Percentiles rank a stretch among this genome's conserved stretches.
These are phyloP conservation scores for Syncephalastrum contaminatum DNA, from an alignment of 371 early-diverging fungal genomes.

Conservation along the genomic window DNA sequence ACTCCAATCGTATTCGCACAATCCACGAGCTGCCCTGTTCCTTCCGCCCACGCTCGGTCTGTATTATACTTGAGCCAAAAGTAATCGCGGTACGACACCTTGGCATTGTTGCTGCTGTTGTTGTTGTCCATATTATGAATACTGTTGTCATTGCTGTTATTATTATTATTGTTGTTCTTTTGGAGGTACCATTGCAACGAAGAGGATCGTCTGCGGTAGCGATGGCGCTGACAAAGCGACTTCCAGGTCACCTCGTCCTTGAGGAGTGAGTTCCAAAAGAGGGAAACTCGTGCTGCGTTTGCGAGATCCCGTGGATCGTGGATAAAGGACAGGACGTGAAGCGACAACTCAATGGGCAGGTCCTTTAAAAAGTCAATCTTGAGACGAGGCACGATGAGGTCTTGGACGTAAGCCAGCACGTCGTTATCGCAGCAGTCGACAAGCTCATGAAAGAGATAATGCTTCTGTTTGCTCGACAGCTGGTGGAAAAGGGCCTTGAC, in stretches of 20 bases:
- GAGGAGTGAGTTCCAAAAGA: conserved; percentile 72
- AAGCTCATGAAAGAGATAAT: conserved; percentile 41
- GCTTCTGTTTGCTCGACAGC: conserved; percentile 32
- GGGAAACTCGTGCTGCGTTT: conserved; percentile 72
- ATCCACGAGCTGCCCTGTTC: conserved; percentile 33
- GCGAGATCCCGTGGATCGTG: conserved; percentile 73
- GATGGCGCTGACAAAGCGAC: conserved; percentile 47
- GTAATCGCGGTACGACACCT: conserved; percentile 59
- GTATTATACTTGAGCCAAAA: conserved; percentile 65
- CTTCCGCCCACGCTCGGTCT: conserved; percentile 70
- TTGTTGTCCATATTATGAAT: not conserved
- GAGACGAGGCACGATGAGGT: conserved; percentile 62
- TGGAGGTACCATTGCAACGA: conserved; percentile 7
- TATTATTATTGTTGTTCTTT: not conserved
- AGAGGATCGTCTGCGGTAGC: conserved; percentile 21
- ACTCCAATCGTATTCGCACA: conserved; percentile 58
- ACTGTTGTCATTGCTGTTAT: too few relatives aligned
- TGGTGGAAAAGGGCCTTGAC: conserved; percentile 34
- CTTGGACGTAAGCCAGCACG: conserved; percentile 56
- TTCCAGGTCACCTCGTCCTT: conserved; percentile 62
- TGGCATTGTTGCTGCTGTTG: conserved; percentile 7
- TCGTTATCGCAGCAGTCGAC: conserved; percentile 56
- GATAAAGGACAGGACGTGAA: conserved; percentile 68
- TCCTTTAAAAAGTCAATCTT: conserved; percentile 80
- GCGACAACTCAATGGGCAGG: conserved; percentile 74